A percentile compares a stretch with the other conserved stretches of the same genome.
Conservation (phyloP, 345 rosid species). For the Camelina sativa region DNA sequence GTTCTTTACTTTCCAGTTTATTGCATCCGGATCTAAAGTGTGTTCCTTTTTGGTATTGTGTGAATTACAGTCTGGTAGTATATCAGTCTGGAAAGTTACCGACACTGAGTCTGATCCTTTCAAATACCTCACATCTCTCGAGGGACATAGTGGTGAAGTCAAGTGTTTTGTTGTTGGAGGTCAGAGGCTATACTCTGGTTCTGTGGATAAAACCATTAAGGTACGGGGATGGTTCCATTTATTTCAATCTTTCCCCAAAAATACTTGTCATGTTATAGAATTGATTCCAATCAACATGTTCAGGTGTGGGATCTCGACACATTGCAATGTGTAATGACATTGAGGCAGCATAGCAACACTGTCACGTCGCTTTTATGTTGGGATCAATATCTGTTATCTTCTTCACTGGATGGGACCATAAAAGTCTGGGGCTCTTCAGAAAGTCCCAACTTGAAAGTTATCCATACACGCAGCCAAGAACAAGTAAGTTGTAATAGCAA, state of each 20-base stretch:
- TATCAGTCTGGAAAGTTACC: slow-evolving; percentile 55
- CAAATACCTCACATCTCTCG: slow-evolving; percentile 40
- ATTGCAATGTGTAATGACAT: slow-evolving; percentile 46
- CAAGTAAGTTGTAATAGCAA: slow-evolving; percentile 37
- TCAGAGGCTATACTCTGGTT: slow-evolving; percentile 52
- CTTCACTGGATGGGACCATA: slow-evolving; percentile 60
- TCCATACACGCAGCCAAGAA: slow-evolving; percentile 42
- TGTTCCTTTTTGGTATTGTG: not conserved
- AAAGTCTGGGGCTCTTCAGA: slow-evolving; percentile 54
- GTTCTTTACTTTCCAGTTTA: not conserved
- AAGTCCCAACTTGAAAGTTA: slow-evolving; percentile 39
- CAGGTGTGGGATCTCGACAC: slow-evolving; percentile 64
- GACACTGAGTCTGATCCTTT: slow-evolving; percentile 50
- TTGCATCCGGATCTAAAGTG: slow-evolving; percentile 4
- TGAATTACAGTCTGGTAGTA: slow-evolving; percentile 50
- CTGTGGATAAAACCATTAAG: slow-evolving; percentile 56
- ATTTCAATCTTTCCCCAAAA: not conserved
- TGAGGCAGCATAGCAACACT: slow-evolving; percentile 52
- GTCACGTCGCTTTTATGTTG: slow-evolving; percentile 68
- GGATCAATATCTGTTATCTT: slow-evolving; percentile 56
- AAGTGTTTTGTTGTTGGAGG: slow-evolving; percentile 48
- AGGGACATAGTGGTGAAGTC: slow-evolving; percentile 50
- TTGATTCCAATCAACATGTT: not conserved
- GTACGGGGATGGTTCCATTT: slow-evolving; percentile 33
- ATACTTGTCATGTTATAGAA: not conserved